phyloP scores from a whole-genome alignment of 2,329 filamentous ascomycete species.

The Colletotrichum melonis region DNA sequence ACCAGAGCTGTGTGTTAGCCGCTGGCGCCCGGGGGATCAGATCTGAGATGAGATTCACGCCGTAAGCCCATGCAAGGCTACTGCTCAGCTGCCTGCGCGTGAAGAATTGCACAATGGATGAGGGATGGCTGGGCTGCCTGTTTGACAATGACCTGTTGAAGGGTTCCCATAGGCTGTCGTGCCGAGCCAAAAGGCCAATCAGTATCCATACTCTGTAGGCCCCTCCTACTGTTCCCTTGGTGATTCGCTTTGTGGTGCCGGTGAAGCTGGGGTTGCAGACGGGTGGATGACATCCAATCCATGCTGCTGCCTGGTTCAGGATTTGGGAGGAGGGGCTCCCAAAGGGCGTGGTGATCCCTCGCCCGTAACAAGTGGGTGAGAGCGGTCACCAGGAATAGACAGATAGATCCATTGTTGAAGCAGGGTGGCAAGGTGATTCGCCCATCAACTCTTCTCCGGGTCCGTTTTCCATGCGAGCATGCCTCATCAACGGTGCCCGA shows the following conservation, averaged over 20 bases:
- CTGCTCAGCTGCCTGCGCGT: constrained; percentile 17
- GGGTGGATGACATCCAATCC: constrained; percentile 33
- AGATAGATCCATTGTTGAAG: not conserved
- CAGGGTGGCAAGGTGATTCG: not conserved
- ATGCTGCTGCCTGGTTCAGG: constrained; percentile 31
- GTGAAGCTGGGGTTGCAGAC: constrained; percentile 5
- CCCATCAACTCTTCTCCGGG: not conserved
- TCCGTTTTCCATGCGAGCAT: constrained; percentile 12
- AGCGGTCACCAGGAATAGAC: constrained; percentile 23
- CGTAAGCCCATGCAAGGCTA: constrained; percentile 30
- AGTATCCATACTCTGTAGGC: too few relatives aligned
- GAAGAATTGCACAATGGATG: constrained; percentile 23
- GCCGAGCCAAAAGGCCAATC: not conserved
- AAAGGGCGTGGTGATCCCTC: constrained; percentile 22
- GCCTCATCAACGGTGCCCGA: constrained; percentile 27
- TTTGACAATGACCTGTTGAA: not conserved
- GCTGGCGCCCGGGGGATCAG: not conserved
- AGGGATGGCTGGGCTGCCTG: not conserved
- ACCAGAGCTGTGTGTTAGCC: not conserved
- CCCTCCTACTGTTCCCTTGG: constrained; percentile 22
- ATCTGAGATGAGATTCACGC: constrained; percentile 33
- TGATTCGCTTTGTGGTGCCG: constrained; percentile 15
- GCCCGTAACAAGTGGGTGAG: constrained; percentile 5
- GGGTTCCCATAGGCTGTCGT: not conserved
- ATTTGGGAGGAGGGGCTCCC: not conserved